These are phyloP conservation scores for Nevesoporus exiguus DNA, from an alignment of 768 basidiomycete species.

Conservation along the genomic window DNA sequence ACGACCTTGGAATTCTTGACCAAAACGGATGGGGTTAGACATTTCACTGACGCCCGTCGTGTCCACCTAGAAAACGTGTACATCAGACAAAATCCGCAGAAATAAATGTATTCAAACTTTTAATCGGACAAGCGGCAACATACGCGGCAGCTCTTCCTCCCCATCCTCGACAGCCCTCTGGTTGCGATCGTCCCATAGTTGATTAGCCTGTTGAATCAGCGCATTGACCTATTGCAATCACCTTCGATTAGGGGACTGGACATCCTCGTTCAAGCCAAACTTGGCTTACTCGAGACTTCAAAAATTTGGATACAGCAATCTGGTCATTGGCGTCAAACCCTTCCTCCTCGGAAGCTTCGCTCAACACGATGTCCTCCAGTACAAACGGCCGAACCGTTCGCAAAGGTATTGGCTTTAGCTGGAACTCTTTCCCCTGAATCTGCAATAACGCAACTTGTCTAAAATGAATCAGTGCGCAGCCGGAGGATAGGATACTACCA, in stretches of 20 bases:
- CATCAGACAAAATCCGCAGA: neutral
- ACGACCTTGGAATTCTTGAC: slow-evolving; percentile 87
- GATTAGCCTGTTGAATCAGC: slow-evolving; percentile 75
- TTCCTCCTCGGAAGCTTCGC: slow-evolving; percentile 75
- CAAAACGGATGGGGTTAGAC: slow-evolving; percentile 95
- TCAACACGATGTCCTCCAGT: slow-evolving; percentile 72
- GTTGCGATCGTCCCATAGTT: slow-evolving; percentile 24
- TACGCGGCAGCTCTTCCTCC: slow-evolving; percentile 56
- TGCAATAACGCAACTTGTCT: slow-evolving; percentile 91
- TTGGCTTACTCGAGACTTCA: slow-evolving; percentile 60
- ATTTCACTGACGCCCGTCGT: slow-evolving; percentile 88
- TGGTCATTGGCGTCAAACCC: slow-evolving; percentile 76
- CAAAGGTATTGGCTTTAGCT: slow-evolving; percentile 80
- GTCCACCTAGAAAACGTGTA: slow-evolving; percentile 58
- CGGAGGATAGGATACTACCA: neutral
- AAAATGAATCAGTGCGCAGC: neutral
- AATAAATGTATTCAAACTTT: slow-evolving; percentile 42
- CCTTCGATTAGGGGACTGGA: slow-evolving; percentile 4
- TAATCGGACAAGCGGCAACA: slow-evolving; percentile 85
- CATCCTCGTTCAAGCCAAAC: neutral
- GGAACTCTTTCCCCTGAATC: slow-evolving; percentile 85
- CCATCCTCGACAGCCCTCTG: slow-evolving; percentile 51
- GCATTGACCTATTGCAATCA: slow-evolving; percentile 56
- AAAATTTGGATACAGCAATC: slow-evolving; percentile 76
- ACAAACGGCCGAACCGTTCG: slow-evolving; percentile 95